These are phyloP conservation scores for Magnusiomyces suaveolens DNA, from an alignment of 1,139 yeast species.

Conservation along the genomic window DNA sequence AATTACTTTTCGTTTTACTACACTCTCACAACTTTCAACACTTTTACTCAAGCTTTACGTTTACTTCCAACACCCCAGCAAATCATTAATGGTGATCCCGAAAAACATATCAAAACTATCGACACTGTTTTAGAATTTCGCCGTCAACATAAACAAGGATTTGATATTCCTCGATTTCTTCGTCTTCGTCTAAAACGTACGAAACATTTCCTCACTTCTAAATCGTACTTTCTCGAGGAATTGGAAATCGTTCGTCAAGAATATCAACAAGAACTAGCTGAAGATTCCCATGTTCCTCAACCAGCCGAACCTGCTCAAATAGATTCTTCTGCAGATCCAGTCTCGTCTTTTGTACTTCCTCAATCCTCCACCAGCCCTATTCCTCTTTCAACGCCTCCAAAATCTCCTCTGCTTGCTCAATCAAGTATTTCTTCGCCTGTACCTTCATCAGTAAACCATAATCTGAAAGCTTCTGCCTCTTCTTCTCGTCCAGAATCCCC, in stretches of 20 bases:
- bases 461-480: too few species aligned
- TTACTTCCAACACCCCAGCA: constrained; percentile 5
- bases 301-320: neutral
- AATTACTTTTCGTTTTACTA: constrained; percentile 5
- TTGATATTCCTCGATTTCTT: constrained; percentile 2
- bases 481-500: constrained; percentile 1
- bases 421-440: too few species aligned
- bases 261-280: neutral
- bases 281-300: neutral
- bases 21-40: constrained; percentile 1
- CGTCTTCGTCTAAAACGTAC: constrained; percentile 5
- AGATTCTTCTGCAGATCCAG: neutral
- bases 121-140: constrained; percentile 3
- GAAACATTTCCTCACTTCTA: constrained; percentile 3
- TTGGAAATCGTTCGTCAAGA: constrained; percentile 2
- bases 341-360: too few species aligned
- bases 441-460: too few species aligned
- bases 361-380: too few species aligned
- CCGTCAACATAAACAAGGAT: constrained; percentile 1
- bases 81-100: constrained; percentile 2
- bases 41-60: neutral
- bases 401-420: too few species aligned
- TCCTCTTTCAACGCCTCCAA: too few species aligned
- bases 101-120: neutral
- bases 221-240: constrained; percentile 5